Conservation (phyloP, 768 basidiomycete genomes). For the Neoboletus brunneissimus region DNA sequence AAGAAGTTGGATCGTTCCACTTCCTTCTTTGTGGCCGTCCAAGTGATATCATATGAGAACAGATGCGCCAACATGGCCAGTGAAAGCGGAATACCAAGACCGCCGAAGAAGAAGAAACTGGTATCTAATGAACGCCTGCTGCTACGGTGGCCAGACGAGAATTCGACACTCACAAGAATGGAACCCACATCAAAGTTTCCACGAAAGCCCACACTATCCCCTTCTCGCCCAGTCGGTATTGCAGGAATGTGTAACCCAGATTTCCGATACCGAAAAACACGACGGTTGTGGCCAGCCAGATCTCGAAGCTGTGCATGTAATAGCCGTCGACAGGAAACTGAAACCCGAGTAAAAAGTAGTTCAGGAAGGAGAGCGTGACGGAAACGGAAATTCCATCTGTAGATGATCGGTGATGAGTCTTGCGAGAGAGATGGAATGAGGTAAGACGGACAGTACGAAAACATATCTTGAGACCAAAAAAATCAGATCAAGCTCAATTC, state of each 20-base stretch:
- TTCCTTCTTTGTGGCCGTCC: slow-evolving; percentile 71
- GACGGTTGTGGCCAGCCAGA: slow-evolving; percentile 73
- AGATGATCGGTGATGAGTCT: neutral
- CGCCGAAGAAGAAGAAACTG: slow-evolving; percentile 54
- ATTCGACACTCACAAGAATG: slow-evolving; percentile 37
- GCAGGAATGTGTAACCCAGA: slow-evolving; percentile 65
- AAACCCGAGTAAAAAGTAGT: slow-evolving; percentile 74
- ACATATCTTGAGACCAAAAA: slow-evolving; percentile 38
- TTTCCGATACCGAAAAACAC: slow-evolving; percentile 77
- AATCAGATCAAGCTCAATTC: slow-evolving; percentile 1
- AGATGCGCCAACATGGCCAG: slow-evolving; percentile 54
- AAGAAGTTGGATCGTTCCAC: slow-evolving; percentile 89
- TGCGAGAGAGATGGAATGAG: neutral
- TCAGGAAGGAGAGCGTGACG: slow-evolving; percentile 63
- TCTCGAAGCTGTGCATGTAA: slow-evolving; percentile 78
- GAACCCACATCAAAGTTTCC: slow-evolving; percentile 29
- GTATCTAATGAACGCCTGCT: slow-evolving; percentile 2
- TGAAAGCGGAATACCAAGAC: slow-evolving; percentile 52
- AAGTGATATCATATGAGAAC: slow-evolving; percentile 56
- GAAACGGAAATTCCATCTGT: slow-evolving; percentile 59
- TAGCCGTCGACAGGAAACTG: slow-evolving; percentile 69
- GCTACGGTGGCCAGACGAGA: neutral
- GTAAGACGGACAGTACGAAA: slow-evolving; percentile 46
- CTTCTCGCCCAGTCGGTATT: slow-evolving; percentile 62
- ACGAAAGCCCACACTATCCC: slow-evolving; percentile 21